A percentile compares a stretch with the other conserved stretches of the same genome.
These are phyloP conservation scores for Parathielavia appendiculata DNA, from an alignment of 495 filamentous ascomycete genomes.

Conservation along the genomic window DNA sequence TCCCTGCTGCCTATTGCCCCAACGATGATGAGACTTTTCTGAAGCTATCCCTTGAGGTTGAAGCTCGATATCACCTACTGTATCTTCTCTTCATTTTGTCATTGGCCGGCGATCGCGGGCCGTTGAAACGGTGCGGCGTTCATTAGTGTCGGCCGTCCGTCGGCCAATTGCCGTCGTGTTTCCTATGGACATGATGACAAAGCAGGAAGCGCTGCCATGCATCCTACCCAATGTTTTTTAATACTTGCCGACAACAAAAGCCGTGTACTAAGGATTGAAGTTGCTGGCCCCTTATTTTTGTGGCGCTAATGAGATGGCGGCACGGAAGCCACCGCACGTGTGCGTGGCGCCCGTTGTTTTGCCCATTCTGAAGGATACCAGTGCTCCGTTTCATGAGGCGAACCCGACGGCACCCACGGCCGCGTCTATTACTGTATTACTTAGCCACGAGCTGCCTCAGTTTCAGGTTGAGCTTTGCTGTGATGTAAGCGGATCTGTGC, in stretches of 20 bases:
- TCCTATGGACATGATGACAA: neutral
- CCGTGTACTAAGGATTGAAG: neutral
- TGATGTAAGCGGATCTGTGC: neutral
- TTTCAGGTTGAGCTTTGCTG: neutral
- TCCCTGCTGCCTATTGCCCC: no score
- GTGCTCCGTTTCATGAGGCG: neutral
- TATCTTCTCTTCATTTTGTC: neutral
- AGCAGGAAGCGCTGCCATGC: neutral
- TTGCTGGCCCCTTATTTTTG: no score
- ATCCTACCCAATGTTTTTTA: neutral
- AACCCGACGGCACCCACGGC: no score
- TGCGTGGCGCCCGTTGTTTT: neutral
- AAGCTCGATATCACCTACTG: neutral
- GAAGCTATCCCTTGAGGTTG: neutral
- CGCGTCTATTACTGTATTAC: neutral
- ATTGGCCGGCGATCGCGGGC: constrained; percentile 1
- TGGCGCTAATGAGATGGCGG: no score
- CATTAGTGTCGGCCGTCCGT: neutral
- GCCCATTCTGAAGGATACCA: neutral
- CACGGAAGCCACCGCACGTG: no score
- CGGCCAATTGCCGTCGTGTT: neutral
- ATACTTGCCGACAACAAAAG: neutral
- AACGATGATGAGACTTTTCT: neutral
- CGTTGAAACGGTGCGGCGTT: neutral
- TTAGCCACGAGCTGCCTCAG: neutral